Evolutionary conservation across 2,329 filamentous ascomycete genomes (phyloP), one percentile per base, ranked within the genome.

Genomic region (Trichocomaceae sp.): DNA sequence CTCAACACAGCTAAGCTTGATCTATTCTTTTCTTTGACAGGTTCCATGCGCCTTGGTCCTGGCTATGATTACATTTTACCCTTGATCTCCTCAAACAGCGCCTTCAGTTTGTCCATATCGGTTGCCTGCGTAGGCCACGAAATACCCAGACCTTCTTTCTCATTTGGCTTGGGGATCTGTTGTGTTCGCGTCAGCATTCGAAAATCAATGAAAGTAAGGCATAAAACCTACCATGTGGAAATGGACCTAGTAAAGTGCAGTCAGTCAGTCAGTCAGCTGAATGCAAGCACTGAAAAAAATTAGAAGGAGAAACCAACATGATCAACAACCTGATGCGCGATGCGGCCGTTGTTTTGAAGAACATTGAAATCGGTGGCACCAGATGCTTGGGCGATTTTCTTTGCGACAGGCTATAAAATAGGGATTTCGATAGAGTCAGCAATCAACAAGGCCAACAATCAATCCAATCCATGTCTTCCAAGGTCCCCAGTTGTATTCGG

Each of bases 81-180:
- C 81, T 95, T 95, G 67, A 99, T 79, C 54, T 95, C 88, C 70
- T 92, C 90, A 58, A 82, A 79, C 58, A 95, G 76, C 59, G 82
- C 83, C 79, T 91, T 88, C 64, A 99, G 76, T 69, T 85, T 82
- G 1, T 89, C 88, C 86, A 93, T 95, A 63, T 96, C 85, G 1
- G 81, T 80, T 58, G 77, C 72, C 73, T 88, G 81, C 60, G 84
- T 77, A 19, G 91, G 90, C 93, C 93, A 99, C 33, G 75, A 71
- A 62, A 97, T 79, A 4, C 81, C 83, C 50, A 99, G 77, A 6
- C 93, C 93, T 70, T 97, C 88, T 35, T 78, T 67, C 64, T 85
- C 77, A 66, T 89, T 95, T 50, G 93, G 92, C 79, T 99, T 99
- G 35, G 93, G 93, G 59, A 99, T 99, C 87, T 90, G 61, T 50